These are phyloP conservation scores for Picea glauca DNA, from an alignment of 75 land plant species.

Conservation along the genomic window DNA sequence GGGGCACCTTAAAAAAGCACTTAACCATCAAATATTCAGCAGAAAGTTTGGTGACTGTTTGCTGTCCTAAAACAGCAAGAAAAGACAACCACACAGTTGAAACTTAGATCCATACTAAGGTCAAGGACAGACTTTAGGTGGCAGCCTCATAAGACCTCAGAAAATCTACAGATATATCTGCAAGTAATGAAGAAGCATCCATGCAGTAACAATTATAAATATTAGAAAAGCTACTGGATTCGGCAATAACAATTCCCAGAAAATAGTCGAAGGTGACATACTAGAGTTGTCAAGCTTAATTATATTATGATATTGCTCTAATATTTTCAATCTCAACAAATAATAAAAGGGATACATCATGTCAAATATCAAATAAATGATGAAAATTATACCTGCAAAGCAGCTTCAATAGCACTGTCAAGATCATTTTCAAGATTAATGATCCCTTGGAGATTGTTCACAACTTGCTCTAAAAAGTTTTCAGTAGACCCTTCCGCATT, in stretches of 20 bases:
- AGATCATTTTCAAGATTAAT: conserved; percentile 27
- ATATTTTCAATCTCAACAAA: neutral
- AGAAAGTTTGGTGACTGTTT: no score
- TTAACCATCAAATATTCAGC: no score
- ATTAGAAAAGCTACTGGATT: neutral
- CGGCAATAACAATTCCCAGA: neutral
- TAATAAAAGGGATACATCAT: neutral
- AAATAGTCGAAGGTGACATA: neutral
- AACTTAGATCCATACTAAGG: no score
- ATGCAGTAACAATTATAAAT: neutral
- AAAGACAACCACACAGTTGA: no score
- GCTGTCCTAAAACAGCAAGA: no score
- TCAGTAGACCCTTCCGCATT: conserved; percentile 2
- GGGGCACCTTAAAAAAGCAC: no score
- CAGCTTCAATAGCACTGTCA: conserved; percentile 45
- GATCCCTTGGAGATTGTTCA: conserved; percentile 10
- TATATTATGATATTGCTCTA: neutral
- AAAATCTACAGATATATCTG: no score
- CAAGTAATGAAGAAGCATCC: neutral
- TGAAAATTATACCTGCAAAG: conserved; percentile 36
- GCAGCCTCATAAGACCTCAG: no score
- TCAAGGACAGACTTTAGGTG: no score
- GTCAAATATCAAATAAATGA: neutral
- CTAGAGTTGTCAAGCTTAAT: neutral
- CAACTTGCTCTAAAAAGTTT: conserved; percentile 10